phyloP scores from a whole-genome alignment of 2,329 filamentous ascomycete species.

The Penicillium polonicum region DNA sequence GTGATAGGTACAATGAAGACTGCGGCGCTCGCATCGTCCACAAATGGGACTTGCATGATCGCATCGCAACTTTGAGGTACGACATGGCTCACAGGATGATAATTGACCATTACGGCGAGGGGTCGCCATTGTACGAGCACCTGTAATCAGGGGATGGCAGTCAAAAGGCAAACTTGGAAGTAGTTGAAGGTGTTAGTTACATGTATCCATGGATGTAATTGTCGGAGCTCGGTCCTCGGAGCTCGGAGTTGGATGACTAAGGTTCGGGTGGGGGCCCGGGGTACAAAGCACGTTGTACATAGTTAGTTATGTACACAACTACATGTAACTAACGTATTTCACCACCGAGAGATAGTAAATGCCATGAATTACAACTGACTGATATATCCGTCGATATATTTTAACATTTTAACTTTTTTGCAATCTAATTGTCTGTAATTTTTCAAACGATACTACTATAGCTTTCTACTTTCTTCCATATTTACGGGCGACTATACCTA shows the following conservation, averaged over 20 bases:
- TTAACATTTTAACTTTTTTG: no score
- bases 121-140: not conserved
- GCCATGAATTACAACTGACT: no score
- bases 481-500: no score
- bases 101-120: conserved; percentile 10
- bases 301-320: no score
- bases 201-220: not conserved
- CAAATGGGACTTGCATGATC: conserved; percentile 17
- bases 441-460: no score
- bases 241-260: not conserved
- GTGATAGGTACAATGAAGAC: conserved; percentile 2
- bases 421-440: no score
- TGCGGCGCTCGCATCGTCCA: conserved; percentile 3
- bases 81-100: conserved; percentile 27
- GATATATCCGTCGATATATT: no score
- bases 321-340: no score
- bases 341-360: no score
- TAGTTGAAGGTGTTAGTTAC: not conserved
- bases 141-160: not conserved
- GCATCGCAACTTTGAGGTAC: conserved; percentile 27
- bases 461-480: no score
- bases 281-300: no score
- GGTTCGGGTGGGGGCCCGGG: not conserved
- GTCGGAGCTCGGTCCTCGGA: not conserved
- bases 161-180: not conserved